Conservation (phyloP, 2,329 filamentous ascomycete species). For the Monosporascus ibericus region DNA sequence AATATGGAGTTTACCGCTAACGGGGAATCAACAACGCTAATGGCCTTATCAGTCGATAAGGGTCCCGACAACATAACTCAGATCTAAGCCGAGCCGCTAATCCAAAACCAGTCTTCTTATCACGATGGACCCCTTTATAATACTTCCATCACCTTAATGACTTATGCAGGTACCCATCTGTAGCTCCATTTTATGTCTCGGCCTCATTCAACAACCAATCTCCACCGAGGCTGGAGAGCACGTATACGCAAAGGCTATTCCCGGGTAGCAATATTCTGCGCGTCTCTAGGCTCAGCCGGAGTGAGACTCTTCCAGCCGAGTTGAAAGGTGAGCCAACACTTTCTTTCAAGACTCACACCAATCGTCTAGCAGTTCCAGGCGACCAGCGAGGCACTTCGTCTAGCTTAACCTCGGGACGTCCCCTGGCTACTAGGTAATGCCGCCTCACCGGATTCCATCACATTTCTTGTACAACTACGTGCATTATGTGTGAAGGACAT, state of each 20-base stretch:
- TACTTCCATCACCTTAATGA: no score
- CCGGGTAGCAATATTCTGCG: no score
- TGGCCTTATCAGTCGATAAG: not conserved
- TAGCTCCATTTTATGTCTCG: no score
- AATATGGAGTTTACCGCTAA: not conserved
- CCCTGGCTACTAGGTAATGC: not conserved
- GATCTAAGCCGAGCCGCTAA: not conserved
- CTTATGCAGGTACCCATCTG: no score
- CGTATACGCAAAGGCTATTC: no score
- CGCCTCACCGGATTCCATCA: not conserved
- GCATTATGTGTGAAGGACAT: not conserved
- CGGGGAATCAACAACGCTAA: not conserved
- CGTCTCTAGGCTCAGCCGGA: no score
- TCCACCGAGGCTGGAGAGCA: no score
- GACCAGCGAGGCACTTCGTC: not conserved
- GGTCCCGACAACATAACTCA: not conserved
- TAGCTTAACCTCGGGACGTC: not conserved
- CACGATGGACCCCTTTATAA: no score
- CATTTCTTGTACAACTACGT: not conserved
- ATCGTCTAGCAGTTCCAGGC: no score
- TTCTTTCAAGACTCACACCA: not conserved
- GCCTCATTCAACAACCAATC: no score
- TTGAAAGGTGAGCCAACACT: not conserved
- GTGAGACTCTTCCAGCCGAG: not conserved
- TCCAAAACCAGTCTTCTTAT: no score